Percentiles rank a stretch among this genome's conserved stretches.
These are phyloP conservation scores for Closterium sp. DNA, from an alignment of 139 green algal genomes.

Conservation along the genomic window DNA sequence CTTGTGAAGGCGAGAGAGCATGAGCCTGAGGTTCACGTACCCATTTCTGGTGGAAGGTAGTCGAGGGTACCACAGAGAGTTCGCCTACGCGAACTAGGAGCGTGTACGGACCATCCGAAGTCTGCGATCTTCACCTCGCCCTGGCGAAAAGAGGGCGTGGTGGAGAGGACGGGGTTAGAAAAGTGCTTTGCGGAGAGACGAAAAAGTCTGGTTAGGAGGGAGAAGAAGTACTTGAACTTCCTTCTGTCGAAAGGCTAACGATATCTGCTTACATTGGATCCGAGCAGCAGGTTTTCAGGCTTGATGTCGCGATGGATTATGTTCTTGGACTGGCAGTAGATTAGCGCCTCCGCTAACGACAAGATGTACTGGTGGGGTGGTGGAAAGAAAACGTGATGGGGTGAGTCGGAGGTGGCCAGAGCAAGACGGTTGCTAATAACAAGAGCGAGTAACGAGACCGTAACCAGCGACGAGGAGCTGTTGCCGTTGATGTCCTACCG, in stretches of 20 bases:
- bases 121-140: constrained; percentile 97
- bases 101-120: constrained; percentile 98
- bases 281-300: constrained; percentile 96
- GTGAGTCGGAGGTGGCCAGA: neutral
- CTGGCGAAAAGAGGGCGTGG: constrained; percentile 41
- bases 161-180: neutral
- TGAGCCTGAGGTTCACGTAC: neutral
- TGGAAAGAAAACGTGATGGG: neutral
- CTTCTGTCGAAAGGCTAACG: neutral
- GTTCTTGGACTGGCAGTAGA: constrained; percentile 88
- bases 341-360: constrained; percentile 76
- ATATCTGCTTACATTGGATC: constrained; percentile 44
- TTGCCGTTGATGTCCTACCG: constrained; percentile 3
- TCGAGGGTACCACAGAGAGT: constrained; percentile 99
- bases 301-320: constrained; percentile 99
- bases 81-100: constrained; percentile 77
- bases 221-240: no score
- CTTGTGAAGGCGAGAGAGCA: neutral
- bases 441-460: no score
- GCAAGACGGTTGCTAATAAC: no score
- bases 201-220: neutral
- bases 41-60: constrained; percentile 98
- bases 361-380: constrained; percentile 62
- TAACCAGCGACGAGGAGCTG: no score
- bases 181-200: neutral